Percentiles rank a stretch among this genome's conserved stretches.
These are phyloP conservation scores for Colletotrichum sp. DNA, from an alignment of 2,329 filamentous ascomycete species.

Conservation along the genomic window DNA sequence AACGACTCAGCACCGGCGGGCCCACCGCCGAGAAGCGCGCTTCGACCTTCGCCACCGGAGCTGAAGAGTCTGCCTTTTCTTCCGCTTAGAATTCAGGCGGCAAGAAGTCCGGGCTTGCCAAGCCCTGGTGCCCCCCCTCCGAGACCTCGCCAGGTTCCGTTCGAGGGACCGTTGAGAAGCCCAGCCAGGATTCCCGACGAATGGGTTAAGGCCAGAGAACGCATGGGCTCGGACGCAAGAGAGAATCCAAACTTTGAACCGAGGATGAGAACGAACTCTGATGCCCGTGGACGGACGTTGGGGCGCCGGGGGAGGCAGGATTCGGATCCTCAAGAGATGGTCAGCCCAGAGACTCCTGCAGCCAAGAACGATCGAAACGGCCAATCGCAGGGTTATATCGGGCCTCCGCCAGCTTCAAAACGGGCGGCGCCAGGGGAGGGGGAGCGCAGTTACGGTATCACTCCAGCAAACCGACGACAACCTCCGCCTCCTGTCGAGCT, in stretches of 20 bases:
- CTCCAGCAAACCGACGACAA: conserved; percentile 16
- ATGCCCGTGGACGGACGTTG: neutral
- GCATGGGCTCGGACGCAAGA: neutral
- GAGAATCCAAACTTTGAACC: neutral
- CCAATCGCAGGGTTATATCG: conserved; percentile 6
- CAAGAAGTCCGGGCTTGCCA: neutral
- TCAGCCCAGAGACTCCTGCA: neutral
- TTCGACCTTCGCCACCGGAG: conserved; percentile 17
- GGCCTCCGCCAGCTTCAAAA: neutral
- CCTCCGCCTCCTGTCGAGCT: conserved; percentile 14
- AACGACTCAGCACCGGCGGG: neutral
- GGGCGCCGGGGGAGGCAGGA: neutral
- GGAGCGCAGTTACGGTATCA: conserved; percentile 18
- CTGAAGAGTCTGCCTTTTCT: neutral
- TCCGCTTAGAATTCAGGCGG: neutral
- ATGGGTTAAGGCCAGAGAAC: neutral
- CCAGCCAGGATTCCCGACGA: neutral
- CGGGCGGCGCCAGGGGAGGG: conserved; percentile 11
- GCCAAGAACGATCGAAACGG: neutral
- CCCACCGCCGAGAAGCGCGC: conserved; percentile 19
- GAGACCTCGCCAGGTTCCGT: conserved; percentile 4
- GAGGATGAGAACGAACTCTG: neutral
- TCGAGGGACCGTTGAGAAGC: conserved; percentile 2
- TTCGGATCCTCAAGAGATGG: neutral
- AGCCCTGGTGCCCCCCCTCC: neutral